Conservation (phyloP, 257 asterid species). For the Lithospermum erythrorhizon region DNA sequence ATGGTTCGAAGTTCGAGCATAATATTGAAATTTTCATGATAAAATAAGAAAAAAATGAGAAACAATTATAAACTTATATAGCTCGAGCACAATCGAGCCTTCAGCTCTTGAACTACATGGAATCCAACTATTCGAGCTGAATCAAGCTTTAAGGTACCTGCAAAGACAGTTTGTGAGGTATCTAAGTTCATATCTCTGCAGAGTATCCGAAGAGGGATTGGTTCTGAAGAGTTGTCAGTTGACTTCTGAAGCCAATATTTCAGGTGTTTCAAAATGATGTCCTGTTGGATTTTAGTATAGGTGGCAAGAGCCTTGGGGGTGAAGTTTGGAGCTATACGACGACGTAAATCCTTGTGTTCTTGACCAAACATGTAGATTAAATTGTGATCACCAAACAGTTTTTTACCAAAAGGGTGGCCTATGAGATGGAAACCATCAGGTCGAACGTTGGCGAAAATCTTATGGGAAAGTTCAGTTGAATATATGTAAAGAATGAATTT, state of each 20-base stretch:
- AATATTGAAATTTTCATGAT: too few relatives aligned
- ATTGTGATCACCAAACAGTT: slow-evolving; percentile 78
- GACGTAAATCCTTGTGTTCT: slow-evolving; percentile 70
- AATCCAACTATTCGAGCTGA: too few relatives aligned
- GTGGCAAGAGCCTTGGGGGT: slow-evolving; percentile 67
- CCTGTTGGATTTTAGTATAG: slow-evolving; percentile 52
- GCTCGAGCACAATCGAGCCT: too few relatives aligned
- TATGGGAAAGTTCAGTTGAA: slow-evolving; percentile 67
- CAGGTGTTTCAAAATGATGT: slow-evolving; percentile 52
- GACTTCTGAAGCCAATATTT: slow-evolving; percentile 35
- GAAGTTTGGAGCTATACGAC: slow-evolving; percentile 73
- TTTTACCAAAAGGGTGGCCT: slow-evolving; percentile 87
- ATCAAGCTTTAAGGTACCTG: slow-evolving; percentile 20
- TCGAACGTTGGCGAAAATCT: slow-evolving; percentile 71
- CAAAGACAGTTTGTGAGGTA: slow-evolving; percentile 84
- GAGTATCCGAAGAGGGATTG: slow-evolving; percentile 50
- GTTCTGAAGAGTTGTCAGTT: background rate
- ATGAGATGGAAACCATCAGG: slow-evolving; percentile 88
- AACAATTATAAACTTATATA: too few relatives aligned
- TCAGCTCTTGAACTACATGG: too few relatives aligned
- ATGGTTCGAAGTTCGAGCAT: too few relatives aligned
- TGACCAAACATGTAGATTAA: slow-evolving; percentile 84
- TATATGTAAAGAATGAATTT: slow-evolving; percentile 69
- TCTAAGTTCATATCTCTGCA: slow-evolving; percentile 84
- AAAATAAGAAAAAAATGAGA: too few relatives aligned